A percentile compares a stretch with the other conserved stretches of the same genome.
These are phyloP conservation scores for Rhododendron williamsianum DNA, from an alignment of 148 eudicot species.

Conservation along the genomic window DNA sequence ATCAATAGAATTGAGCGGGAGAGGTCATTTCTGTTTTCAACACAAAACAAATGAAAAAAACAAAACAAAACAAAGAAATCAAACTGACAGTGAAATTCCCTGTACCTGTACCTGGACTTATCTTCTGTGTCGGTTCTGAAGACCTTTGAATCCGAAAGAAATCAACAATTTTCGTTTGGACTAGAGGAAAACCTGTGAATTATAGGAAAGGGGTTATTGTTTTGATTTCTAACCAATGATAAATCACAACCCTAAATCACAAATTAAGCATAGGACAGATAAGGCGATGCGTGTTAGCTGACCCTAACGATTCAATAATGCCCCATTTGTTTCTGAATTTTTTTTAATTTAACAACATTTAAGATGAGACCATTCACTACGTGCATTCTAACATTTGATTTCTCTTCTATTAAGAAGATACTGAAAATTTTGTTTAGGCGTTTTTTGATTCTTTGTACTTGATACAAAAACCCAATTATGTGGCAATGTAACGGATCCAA, in stretches of 20 bases:
- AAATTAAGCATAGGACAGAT: neutral
- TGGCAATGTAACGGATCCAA: neutral
- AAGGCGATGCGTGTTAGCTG: no score
- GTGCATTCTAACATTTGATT: neutral
- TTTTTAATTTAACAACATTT: neutral
- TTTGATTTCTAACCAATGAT: neutral
- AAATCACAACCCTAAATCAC: neutral
- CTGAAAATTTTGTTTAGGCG: no score
- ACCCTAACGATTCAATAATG: neutral
- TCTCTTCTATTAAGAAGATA: no score
- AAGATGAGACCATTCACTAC: neutral
- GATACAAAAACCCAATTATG: neutral
- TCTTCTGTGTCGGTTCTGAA: slow-evolving; percentile 25
- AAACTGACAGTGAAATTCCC: neutral
- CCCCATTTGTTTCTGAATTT: neutral
- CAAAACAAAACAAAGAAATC: no score
- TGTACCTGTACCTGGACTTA: slow-evolving; percentile 57
- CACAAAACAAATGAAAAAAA: neutral
- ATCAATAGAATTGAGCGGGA: neutral
- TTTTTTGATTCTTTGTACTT: neutral
- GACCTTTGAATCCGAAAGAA: slow-evolving; percentile 84
- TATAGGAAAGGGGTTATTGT: neutral
- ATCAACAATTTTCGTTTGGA: slow-evolving; percentile 87
- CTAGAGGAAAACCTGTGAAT: slow-evolving; percentile 59
- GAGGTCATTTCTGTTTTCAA: neutral